Percentiles rank a stretch among this genome's conserved stretches.
Evolutionary conservation across 257 asterid genomes (phyloP).

Genomic region (Asclepias syriaca): DNA sequence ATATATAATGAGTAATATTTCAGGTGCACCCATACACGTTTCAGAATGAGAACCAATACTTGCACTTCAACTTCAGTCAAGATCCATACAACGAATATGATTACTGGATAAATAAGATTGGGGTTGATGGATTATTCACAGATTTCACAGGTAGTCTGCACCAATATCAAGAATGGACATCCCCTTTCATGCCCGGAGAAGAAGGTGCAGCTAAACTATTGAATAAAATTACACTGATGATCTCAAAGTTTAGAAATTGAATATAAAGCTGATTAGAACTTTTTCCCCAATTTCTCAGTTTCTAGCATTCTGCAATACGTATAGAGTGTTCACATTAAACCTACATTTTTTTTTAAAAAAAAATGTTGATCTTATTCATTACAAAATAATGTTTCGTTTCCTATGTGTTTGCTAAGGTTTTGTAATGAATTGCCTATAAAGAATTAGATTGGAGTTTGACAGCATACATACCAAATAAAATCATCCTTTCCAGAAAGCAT

Average conservation of each 20-base stretch:
- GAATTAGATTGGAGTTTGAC: background rate
- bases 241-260: slow-evolving; percentile 47
- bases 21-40: slow-evolving; percentile 96
- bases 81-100: slow-evolving; percentile 82
- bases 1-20: slow-evolving; percentile 7
- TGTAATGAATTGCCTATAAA: no score
- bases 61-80: slow-evolving; percentile 84
- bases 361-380: no score
- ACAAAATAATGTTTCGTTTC: no score
- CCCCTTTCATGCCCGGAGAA: slow-evolving; percentile 42
- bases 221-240: slow-evolving; percentile 48
- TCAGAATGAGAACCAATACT: slow-evolving; percentile 66
- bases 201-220: slow-evolving; percentile 49
- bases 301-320: background rate
- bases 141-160: slow-evolving; percentile 92
- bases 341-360: no score
- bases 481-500: background rate
- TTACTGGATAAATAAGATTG: slow-evolving; percentile 69
- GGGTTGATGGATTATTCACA: slow-evolving; percentile 90
- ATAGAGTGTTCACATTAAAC: no score
- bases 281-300: background rate
- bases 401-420: no score
- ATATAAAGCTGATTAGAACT: no score
- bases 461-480: no score
- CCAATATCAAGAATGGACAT: slow-evolving; percentile 76